A percentile compares a stretch with the other conserved stretches of the same genome.
Evolutionary conservation across 257 asterid species (phyloP).

Genomic region (Penstemon davidsonii): DNA sequence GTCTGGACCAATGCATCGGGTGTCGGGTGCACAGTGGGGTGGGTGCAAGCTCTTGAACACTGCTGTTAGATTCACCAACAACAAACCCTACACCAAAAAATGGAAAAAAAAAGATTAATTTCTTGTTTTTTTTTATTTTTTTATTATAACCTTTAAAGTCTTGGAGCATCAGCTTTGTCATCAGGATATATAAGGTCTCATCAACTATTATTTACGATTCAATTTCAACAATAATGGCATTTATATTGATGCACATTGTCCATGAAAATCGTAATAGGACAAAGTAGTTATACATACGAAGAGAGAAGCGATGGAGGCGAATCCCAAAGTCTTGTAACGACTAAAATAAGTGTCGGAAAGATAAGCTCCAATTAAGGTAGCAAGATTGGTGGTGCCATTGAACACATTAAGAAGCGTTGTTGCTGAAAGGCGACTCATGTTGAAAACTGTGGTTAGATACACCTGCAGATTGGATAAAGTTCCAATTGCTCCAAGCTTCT

Average conservation of each 20-base stretch:
- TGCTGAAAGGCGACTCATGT: conserved; percentile 57
- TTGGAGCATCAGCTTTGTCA: too few species aligned
- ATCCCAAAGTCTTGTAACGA: conserved; percentile 68
- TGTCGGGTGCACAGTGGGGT: conserved; percentile 37
- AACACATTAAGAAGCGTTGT: conserved; percentile 56
- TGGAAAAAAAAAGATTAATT: not conserved
- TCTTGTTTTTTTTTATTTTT: too few species aligned
- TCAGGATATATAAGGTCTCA: too few species aligned
- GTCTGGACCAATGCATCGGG: conserved; percentile 44
- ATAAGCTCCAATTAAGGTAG: conserved; percentile 67
- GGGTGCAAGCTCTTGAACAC: conserved; percentile 67
- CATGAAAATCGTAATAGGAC: too few species aligned
- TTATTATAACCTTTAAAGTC: not conserved
- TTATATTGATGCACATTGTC: not conserved
- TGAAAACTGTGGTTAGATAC: conserved; percentile 69
- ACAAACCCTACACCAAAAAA: conserved; percentile 41
- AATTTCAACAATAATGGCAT: too few species aligned
- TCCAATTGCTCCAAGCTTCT: conserved; percentile 83
- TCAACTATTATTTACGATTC: too few species aligned
- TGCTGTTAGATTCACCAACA: conserved; percentile 54
- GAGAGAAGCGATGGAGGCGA: conserved; percentile 53
- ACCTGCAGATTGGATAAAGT: conserved; percentile 56
- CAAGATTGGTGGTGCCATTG: conserved; percentile 72
- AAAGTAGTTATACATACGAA: conserved; percentile 31
- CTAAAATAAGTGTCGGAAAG: conserved; percentile 67